phyloP scores from a whole-genome alignment of 2,329 filamentous ascomycete genomes.

The Sporothrix variecibatus region DNA sequence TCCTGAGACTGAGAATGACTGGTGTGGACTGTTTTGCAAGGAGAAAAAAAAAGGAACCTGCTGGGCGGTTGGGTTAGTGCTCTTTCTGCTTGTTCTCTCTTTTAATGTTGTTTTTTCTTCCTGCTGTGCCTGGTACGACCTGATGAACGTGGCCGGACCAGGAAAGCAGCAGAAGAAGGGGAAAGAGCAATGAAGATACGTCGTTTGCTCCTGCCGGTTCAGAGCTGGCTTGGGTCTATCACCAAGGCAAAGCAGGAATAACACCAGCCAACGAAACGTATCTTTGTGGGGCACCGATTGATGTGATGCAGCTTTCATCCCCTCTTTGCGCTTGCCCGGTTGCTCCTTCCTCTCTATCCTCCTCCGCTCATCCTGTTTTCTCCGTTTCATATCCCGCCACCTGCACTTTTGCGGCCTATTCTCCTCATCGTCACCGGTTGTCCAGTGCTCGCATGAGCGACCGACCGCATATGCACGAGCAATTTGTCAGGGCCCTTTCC shows the following conservation, averaged over 20 bases:
- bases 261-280: neutral
- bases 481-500: neutral
- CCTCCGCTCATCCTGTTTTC: neutral
- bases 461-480: neutral
- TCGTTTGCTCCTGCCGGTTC: neutral
- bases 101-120: neutral
- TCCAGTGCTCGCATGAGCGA: neutral
- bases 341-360: neutral
- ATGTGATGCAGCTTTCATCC: neutral
- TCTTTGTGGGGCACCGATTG: neutral
- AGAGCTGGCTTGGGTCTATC: neutral
- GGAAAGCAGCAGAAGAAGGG: neutral
- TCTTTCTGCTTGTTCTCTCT: neutral
- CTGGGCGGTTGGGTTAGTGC: neutral
- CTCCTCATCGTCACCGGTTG: neutral
- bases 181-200: neutral
- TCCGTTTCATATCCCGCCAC: neutral
- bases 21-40: neutral
- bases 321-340: constrained; percentile 1
- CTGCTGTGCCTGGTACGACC: constrained; percentile 2
- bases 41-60: neutral
- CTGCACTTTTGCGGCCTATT: neutral
- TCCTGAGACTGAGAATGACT: constrained; percentile 1
- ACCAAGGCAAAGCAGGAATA: neutral
- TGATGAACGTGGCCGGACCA: neutral